These are phyloP conservation scores for Diplotaxis tenuifolia DNA, from an alignment of 345 rosid species.

Conservation along the genomic window DNA sequence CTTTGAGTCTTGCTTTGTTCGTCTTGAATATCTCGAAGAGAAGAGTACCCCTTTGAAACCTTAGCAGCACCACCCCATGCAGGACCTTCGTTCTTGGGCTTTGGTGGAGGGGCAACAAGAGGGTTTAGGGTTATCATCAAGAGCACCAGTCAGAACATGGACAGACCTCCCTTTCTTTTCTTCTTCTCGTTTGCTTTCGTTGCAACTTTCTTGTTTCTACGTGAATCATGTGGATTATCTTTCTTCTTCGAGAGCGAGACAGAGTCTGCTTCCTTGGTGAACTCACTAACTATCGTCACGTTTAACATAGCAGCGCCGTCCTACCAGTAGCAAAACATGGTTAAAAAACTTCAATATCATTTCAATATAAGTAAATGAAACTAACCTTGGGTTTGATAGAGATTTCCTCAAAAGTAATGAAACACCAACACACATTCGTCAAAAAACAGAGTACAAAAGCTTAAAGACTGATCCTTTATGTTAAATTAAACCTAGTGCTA, in stretches of 20 bases:
- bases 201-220: slow-evolving; percentile 44
- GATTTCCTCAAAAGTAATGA: too few species aligned
- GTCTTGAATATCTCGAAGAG: slow-evolving; percentile 81
- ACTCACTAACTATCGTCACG: slow-evolving; percentile 32
- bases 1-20: slow-evolving; percentile 80
- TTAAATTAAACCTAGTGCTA: too few species aligned
- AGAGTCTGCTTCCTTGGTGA: slow-evolving; percentile 40
- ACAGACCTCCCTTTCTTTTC: slow-evolving; percentile 90
- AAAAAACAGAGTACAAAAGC: too few species aligned
- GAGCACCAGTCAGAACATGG: slow-evolving; percentile 98
- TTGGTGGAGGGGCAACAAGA: slow-evolving; percentile 48
- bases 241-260: slow-evolving; percentile 44
- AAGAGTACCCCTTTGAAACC: slow-evolving; percentile 64
- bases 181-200: slow-evolving; percentile 61
- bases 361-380: slow-evolving; percentile 1
- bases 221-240: slow-evolving; percentile 35
- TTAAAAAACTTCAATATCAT: slow-evolving; percentile 6
- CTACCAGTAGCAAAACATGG: slow-evolving; percentile 35
- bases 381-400: slow-evolving; percentile 53
- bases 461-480: too few species aligned
- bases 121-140: slow-evolving; percentile 67
- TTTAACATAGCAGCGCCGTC: slow-evolving; percentile 35
- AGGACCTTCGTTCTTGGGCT: slow-evolving; percentile 78
- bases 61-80: slow-evolving; percentile 97
- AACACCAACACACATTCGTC: too few species aligned